Evolutionary conservation across 257 asterid species (phyloP), one percentile per base, ranked within the genome.

Genomic region (Solanum phureja): DNA sequence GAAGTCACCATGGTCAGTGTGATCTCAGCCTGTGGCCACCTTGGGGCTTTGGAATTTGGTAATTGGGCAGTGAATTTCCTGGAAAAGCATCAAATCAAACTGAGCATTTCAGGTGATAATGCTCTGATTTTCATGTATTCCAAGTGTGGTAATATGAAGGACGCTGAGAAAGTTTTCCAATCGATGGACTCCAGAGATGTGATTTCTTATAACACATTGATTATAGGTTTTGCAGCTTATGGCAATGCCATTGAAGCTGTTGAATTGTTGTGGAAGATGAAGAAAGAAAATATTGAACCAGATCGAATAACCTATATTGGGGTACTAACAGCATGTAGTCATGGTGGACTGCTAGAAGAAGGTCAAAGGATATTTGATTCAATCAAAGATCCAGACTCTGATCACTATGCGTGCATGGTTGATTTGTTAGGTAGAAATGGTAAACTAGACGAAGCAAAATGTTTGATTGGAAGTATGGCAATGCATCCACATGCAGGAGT

Each of bases 21-120:
- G 73, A 90, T 93, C 35, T 94, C 98, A 31, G 98, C 98, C 89
- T 95, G 97, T 88, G 98, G 98, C 44, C 95, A 95, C 91, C 90
- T 95, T 85, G 98, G 98, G 83, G 94, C 98, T 40, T 83, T 93
- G 87, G 96, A 90, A 71, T 89, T 92, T 58, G 96, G 96, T 11
- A 91, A 88, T 38, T 91, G 93, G 91, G 92, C 92, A n/a, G 88
- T 92, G 7, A 89, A 90, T 4, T 91, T 91, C 82, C 84, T 93
- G 35, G 87, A 88, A 14, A 86, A 86, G 88, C 90, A 89, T 88
- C 64, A 82, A 83, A 87, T 94, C 60, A 90, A 88, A 56, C 89
- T 94, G 87, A 91, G 92, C 77, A 31, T 85, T 76, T 90, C 95
- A 12, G 93, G 91, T 5, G 88, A 86, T 90, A 94, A 93, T 88